A percentile compares a stretch with the other conserved stretches of the same genome.
These are phyloP conservation scores for Aspergillus affinis DNA, from an alignment of 495 filamentous ascomycete genomes.

Conservation along the genomic window DNA sequence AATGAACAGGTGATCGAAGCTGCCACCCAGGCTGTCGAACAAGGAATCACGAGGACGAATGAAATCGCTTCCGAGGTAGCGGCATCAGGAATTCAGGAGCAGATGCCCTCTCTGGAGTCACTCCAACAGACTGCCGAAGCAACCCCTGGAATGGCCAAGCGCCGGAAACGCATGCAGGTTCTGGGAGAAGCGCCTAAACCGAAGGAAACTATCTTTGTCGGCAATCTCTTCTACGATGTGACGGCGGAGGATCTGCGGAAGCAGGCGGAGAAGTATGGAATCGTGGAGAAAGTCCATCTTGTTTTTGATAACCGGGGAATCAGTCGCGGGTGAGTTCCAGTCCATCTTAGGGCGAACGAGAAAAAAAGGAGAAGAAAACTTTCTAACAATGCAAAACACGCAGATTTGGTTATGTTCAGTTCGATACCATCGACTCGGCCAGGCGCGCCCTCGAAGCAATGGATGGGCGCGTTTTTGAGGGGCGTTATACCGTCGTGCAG, in stretches of 20 bases:
- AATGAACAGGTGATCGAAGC: constrained; percentile 4
- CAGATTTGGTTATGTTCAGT: constrained; percentile 82
- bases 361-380: not conserved
- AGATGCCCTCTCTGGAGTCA: no score
- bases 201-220: constrained; percentile 64
- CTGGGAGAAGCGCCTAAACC: constrained; percentile 15
- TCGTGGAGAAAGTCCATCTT: constrained; percentile 54
- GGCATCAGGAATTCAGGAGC: not conserved
- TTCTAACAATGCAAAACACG: constrained; percentile 6
- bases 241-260: constrained; percentile 67
- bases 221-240: constrained; percentile 85
- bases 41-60: not conserved
- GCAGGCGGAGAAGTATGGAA: constrained; percentile 66
- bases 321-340: constrained; percentile 77
- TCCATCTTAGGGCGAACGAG: not conserved
- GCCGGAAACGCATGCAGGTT: constrained; percentile 13
- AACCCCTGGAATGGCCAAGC: no score
- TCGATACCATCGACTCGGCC: constrained; percentile 55
- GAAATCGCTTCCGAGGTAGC: not conserved
- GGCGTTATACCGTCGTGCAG: constrained; percentile 69
- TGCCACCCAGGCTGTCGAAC: not conserved
- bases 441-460: constrained; percentile 60
- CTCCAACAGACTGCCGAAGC: no score
- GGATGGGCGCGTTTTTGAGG: constrained; percentile 72
- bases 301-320: constrained; percentile 70